Conservation (phyloP, 1,284 basidiomycete genomes). For the Rhodotorula sp. region DNA sequence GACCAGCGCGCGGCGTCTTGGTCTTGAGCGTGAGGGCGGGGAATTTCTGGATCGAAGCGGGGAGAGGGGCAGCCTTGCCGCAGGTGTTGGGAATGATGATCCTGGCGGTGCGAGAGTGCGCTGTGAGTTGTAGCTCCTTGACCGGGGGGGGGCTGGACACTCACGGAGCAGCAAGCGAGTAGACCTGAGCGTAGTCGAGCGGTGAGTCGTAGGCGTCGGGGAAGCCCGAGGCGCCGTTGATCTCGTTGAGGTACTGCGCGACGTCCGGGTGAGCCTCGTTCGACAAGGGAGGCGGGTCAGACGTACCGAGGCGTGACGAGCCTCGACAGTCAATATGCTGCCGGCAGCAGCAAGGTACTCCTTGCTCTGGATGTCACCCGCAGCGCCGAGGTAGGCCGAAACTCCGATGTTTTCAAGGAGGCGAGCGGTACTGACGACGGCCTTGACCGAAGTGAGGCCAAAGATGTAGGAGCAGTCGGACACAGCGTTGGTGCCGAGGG, state of each 20-base stretch:
- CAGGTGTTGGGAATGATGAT: too few species aligned
- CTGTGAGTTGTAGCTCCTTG: too few species aligned
- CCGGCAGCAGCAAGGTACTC: slow-evolving; percentile 38
- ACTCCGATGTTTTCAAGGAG: slow-evolving; percentile 45
- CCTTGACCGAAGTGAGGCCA: slow-evolving; percentile 11
- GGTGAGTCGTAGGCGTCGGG: slow-evolving; percentile 38
- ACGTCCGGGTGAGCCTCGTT: slow-evolving; percentile 51
- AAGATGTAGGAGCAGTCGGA: slow-evolving; percentile 5
- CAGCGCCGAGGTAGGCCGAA: slow-evolving; percentile 53
- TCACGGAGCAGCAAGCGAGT: slow-evolving; percentile 42
- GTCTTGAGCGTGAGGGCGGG: slow-evolving; percentile 49
- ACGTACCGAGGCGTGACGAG: slow-evolving; percentile 24
- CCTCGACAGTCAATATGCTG: slow-evolving; percentile 52
- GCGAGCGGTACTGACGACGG: slow-evolving; percentile 7
- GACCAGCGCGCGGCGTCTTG: slow-evolving; percentile 39
- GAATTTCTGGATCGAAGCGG: slow-evolving; percentile 50
- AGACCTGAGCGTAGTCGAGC: slow-evolving; percentile 43
- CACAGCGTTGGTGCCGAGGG: slow-evolving; percentile 3
- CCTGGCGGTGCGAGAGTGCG: too few species aligned
- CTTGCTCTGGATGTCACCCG: slow-evolving; percentile 32
- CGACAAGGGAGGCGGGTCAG: slow-evolving; percentile 34
- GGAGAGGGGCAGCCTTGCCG: not conserved
- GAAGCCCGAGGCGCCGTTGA: slow-evolving; percentile 21
- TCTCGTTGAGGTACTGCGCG: slow-evolving; percentile 48
- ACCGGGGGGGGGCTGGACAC: too few species aligned